Evolutionary conservation across 202 grass and related monocot genomes (phyloP).

Genomic region (Setaria viridis): DNA sequence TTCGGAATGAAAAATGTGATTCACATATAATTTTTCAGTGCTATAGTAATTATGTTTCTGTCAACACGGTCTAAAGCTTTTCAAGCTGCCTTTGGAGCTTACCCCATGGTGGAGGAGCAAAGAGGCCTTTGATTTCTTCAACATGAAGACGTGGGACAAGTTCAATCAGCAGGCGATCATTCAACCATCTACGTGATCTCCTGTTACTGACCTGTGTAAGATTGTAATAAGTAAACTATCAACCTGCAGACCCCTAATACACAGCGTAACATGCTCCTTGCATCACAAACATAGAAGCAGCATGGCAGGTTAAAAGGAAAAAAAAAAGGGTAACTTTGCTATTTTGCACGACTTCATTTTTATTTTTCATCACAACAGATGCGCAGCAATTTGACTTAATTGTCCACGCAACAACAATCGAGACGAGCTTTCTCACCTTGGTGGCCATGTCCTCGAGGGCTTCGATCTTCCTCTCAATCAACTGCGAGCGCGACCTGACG

Average conservation of each 20-base stretch:
- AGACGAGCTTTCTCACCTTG: conserved; percentile 44
- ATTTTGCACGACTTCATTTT: background rate
- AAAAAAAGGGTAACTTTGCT: too few relatives aligned
- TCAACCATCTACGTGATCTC: conserved; percentile 79
- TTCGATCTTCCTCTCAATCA: conserved; percentile 80
- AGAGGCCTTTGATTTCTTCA: conserved; percentile 92
- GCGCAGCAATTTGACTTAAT: background rate
- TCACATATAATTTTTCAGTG: background rate
- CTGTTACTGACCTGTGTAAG: conserved; percentile 73
- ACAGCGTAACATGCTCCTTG: background rate
- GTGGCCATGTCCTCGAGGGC: conserved; percentile 63
- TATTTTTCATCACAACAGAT: background rate
- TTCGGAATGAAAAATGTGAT: background rate
- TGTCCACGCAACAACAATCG: background rate
- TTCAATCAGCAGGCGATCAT: conserved; percentile 85
- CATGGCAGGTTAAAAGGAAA: background rate
- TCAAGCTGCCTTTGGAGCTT: conserved; percentile 12
- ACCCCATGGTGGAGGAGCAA: conserved; percentile 93
- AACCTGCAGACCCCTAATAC: background rate
- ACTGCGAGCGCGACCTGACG: conserved; percentile 53
- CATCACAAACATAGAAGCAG: background rate
- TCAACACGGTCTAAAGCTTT: background rate
- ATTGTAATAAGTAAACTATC: conserved; percentile 32
- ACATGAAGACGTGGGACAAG: conserved; percentile 80
- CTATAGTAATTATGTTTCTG: too few relatives aligned